Conservation (phyloP, 805 yeast species). For the Candida tibetensis region DNA sequence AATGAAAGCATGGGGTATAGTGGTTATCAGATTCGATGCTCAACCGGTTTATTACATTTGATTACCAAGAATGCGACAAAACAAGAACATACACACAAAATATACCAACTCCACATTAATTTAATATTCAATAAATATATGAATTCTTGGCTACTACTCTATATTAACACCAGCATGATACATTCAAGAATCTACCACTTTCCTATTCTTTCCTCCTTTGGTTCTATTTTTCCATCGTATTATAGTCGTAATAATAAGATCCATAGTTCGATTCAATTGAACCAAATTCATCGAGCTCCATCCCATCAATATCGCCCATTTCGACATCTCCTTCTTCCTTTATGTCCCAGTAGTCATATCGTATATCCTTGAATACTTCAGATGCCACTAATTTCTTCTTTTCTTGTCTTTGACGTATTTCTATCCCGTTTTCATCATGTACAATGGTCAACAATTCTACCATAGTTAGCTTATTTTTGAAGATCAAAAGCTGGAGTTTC, state of each 20-base stretch:
- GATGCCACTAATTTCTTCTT: background rate
- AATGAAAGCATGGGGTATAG: constrained; percentile 6
- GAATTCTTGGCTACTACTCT: no score
- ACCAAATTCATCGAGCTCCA: constrained; percentile 10
- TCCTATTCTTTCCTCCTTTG: background rate
- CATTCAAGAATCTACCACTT: background rate
- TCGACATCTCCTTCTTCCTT: constrained; percentile 21
- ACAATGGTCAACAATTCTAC: constrained; percentile 18
- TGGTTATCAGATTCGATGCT: no score
- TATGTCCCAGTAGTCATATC: constrained; percentile 38
- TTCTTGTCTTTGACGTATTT: constrained; percentile 5
- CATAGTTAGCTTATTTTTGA: constrained; percentile 18
- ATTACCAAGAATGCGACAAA: no score
- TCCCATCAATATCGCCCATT: constrained; percentile 3
- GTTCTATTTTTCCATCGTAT: background rate
- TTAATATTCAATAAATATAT: no score
- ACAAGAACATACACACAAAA: no score
- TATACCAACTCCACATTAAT: no score
- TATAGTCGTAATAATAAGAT: constrained; percentile 14
- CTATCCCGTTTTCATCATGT: background rate
- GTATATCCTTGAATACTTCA: constrained; percentile 18
- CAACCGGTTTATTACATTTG: no score
- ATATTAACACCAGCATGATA: no score
- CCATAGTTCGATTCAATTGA: constrained; percentile 18
- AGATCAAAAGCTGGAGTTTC: constrained; percentile 22